Evolutionary conservation across 768 basidiomycete genomes (phyloP).

Genomic region (Hericium erinaceus): DNA sequence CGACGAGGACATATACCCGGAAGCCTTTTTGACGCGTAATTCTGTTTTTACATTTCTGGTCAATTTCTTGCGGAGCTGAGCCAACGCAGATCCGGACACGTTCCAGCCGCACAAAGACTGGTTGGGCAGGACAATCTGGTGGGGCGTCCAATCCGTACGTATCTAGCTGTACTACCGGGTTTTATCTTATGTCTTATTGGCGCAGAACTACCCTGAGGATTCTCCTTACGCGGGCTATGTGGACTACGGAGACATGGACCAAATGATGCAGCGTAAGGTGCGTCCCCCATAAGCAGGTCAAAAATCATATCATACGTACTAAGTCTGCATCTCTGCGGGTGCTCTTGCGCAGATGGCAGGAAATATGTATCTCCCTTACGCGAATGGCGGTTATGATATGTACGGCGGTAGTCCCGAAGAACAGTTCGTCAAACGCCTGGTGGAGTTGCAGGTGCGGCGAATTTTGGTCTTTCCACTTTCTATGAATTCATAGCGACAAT

Average conservation of each 20-base stretch:
- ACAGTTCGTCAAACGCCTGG: background rate
- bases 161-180: background rate
- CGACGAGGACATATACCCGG: background rate
- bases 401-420: background rate
- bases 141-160: background rate
- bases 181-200: background rate
- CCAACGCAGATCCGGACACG: background rate
- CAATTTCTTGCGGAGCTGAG: background rate
- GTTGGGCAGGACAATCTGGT: background rate
- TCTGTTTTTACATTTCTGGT: background rate
- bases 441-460: background rate
- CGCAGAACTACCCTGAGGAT: background rate
- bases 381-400: background rate
- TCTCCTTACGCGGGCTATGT: background rate
- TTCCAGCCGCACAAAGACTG: slow-evolving; percentile 1
- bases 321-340: too few relatives aligned
- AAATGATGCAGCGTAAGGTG: slow-evolving; percentile 1
- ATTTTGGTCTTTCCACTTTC: background rate
- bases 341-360: background rate
- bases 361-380: background rate
- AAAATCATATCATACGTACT: background rate
- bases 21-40: background rate
- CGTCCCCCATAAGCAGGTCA: background rate
- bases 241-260: background rate
- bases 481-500: background rate